Evolutionary conservation across 768 basidiomycete species (phyloP), one percentile per base, ranked within the genome.

Genomic region (Hygrophoropsis aurantiaca): DNA sequence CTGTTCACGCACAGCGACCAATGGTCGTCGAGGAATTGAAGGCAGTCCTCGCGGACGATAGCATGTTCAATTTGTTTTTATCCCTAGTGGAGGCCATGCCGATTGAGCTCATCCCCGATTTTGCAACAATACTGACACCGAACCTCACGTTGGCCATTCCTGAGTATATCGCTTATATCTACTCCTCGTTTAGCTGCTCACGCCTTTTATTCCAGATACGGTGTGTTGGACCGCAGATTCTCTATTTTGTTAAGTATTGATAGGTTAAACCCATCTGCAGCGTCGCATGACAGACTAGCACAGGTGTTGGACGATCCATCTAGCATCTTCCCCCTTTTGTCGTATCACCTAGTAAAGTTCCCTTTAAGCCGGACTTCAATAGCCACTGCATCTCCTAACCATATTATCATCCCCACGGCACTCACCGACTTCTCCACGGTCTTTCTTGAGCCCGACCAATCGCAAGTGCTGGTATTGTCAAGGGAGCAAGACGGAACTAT

Each of bases 361-460:
- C 42, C 42, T 11, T 25, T 43, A 20, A 33, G 34, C 23, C 30
- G 33, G n/a, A 32, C 42, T 16, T 43, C 42, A 6, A 33, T 33
- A 20, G 30, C 30, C 13, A 10, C 37, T 9, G 20, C 30, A 13
- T 43, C 42, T 7, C 26, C 42, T 11, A 43, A 33, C 23, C 42
- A 43, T 19, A 33, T 20, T 13, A 11, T 43, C 27, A 6, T 43
- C n/a, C 30, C 27, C 21, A 43, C 42, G 20, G 42, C 42, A 15
- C 42, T 43, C 27, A 43, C 30, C 9, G 42, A 43, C 42, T 33
- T 33, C 7, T 43, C 42, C 15, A 33, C 42, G 18, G 42, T 43
- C 2, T 43, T 33, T 33, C 42, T 43, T 18, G 42, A 43, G 42
- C 30, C 30, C 42, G 34, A 43, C 30, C 42, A 43, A 23, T 43